Base-by-base conservation (phyloP, 495 filamentous ascomycete species). In the Neurospora sublineolata region DNA sequence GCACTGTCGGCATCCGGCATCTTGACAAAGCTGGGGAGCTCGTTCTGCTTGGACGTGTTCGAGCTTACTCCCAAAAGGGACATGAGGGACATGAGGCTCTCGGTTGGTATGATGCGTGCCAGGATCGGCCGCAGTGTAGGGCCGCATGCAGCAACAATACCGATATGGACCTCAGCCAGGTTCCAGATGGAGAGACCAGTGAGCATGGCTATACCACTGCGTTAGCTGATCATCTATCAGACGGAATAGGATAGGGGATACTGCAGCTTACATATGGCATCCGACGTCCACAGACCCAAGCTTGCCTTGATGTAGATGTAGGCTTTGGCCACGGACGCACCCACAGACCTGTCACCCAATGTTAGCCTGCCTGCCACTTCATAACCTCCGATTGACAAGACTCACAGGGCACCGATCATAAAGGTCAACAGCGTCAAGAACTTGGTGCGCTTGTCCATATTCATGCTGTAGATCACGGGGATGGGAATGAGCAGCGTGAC, bases 121-220 rank as follows among this genome's bases (percentile, higher is more conserved):
- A 75, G 68, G 12, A 75, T 71, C 1, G 40, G 30, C 11, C 73
- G 73, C 9, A 73, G 72, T 1, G 67, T 72, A 11, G 74, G 74
- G 0, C 74, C 74, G 20, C 68, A 76, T 37, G 72, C 72, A 30
- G 76, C 76, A 9, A 76, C 37, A 30, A 77, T 77, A 39, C 76
- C 74, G 5, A 77, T 58, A 52, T 77, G 67, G 30, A 73, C 72
- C 52, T 77, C 74, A n/a, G 70, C 69, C 2, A 74, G 37, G 16
- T 76, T 77, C 74, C 74, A 76, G 42, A 76, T 72, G 1, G 52
- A 72, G 10, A 76, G 58, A 3, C 40, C 74, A 2, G 71, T 73
- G 20, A 71, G 60, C 14, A 41, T 52, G 20, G 67, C 71, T 75
- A 11, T 37, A 3, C 38, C 23, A 12, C 10, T 40, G 37, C 18